phyloP scores from a whole-genome alignment of 192 early-diverging fungal species.

The Piromyces finnis region DNA sequence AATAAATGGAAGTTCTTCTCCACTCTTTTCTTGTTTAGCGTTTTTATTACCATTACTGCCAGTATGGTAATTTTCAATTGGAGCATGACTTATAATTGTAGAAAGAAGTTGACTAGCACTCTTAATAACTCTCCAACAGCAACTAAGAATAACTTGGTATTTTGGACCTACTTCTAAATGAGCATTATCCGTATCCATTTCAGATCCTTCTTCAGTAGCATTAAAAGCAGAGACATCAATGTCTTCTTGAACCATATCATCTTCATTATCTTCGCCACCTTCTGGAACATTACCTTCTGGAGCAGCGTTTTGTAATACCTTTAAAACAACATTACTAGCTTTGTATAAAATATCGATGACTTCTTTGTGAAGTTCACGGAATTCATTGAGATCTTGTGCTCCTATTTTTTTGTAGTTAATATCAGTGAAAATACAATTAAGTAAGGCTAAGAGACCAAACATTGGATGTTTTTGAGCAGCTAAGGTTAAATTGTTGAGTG shows the following conservation, averaged over 20 bases:
- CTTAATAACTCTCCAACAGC: constrained; percentile 85
- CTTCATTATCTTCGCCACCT: constrained; percentile 18
- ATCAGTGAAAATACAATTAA: background rate
- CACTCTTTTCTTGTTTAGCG: background rate
- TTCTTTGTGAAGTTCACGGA: background rate
- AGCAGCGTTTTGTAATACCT: constrained; percentile 54
- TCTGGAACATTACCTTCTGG: constrained; percentile 85
- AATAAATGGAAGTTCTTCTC: background rate
- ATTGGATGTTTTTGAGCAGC: constrained; percentile 2
- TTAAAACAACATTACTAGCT: constrained; percentile 39
- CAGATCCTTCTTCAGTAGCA: constrained; percentile 14
- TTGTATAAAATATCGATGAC: constrained; percentile 10
- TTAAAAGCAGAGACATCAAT: constrained; percentile 13
- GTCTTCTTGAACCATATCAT: constrained; percentile 10
- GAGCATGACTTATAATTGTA: constrained; percentile 21
- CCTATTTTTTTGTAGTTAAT: constrained; percentile 11
- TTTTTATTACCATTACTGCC: constrained; percentile 1
- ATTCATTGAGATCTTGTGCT: background rate
- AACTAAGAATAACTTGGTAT: constrained; percentile 72
- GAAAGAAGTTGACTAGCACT: constrained; percentile 45
- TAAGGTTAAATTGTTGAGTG: background rate
- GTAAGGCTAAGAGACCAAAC: background rate
- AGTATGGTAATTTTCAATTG: constrained; percentile 8
- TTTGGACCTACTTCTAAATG: constrained; percentile 28
- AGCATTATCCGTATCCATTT: constrained; percentile 13